Conservation (phyloP, 257 asterid species). For the Echites panduratus region DNA sequence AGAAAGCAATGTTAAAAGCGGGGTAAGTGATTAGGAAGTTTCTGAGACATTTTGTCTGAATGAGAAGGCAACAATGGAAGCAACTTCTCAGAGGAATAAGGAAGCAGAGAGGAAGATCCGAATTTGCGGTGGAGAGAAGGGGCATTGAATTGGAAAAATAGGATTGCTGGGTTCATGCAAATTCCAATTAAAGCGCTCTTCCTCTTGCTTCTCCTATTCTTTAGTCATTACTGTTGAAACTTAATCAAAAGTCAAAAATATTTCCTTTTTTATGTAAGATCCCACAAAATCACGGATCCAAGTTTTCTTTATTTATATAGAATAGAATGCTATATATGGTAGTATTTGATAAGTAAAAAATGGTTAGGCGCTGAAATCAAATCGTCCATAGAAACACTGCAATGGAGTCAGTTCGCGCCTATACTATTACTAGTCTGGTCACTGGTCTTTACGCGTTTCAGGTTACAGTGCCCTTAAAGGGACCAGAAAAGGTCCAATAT, state of each 20-base stretch:
- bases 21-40: neutral
- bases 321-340: too few species aligned
- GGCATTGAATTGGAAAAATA: neutral
- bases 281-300: too few species aligned
- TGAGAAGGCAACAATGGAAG: neutral
- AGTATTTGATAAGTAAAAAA: too few species aligned
- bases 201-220: slow-evolving; percentile 4
- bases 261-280: too few species aligned
- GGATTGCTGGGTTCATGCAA: neutral
- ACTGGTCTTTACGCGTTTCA: too few species aligned
- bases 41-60: neutral
- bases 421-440: too few species aligned
- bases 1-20: neutral
- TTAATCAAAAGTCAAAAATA: neutral
- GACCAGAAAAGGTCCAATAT: too few species aligned
- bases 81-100: neutral
- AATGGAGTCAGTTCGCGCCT: too few species aligned
- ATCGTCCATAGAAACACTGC: too few species aligned
- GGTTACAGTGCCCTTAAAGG: too few species aligned
- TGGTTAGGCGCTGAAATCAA: too few species aligned
- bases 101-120: slow-evolving; percentile 2
- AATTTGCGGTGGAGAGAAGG: neutral
- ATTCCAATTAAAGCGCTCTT: slow-evolving; percentile 6
- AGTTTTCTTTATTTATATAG: too few species aligned
- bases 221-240: neutral